Evolutionary conservation across 306 rosid genomes (phyloP).

Genomic region (Dryas alaskensis): DNA sequence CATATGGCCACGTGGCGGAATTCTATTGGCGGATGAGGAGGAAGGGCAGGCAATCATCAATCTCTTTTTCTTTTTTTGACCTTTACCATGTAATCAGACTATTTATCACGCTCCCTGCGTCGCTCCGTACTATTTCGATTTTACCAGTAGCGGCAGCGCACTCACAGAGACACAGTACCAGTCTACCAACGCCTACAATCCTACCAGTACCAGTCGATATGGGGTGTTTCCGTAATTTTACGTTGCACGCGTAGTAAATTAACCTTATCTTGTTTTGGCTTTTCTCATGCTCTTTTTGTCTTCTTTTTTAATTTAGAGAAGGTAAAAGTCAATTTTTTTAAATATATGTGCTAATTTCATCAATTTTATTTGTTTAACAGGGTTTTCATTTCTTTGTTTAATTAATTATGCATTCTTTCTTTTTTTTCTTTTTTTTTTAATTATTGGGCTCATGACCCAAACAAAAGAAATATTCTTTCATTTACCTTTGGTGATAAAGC

Average conservation of each 20-base stretch:
- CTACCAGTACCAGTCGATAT: not conserved
- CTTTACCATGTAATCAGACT: not conserved
- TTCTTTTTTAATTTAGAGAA: no score
- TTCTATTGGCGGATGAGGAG: slow-evolving; percentile 1
- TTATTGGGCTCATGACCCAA: no score
- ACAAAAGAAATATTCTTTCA: no score
- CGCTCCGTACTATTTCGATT: slow-evolving; percentile 17
- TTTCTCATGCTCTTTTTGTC: no score
- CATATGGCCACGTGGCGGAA: not conserved
- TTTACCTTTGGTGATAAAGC: not conserved
- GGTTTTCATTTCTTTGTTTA: no score
- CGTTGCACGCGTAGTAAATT: not conserved
- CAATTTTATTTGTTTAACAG: no score
- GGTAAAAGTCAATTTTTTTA: no score
- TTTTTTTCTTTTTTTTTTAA: no score
- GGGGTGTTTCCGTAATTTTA: slow-evolving; percentile 17
- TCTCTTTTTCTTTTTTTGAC: not conserved
- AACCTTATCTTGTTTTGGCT: no score
- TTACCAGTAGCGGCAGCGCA: not conserved
- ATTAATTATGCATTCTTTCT: no score
- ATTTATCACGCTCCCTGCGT: not conserved
- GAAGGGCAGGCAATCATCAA: slow-evolving; percentile 5
- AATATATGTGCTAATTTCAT: no score
- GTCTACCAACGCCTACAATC: no score
- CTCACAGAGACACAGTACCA: not conserved